These are phyloP conservation scores for Moricandia moricandioides DNA, from an alignment of 345 rosid species.

Conservation along the genomic window DNA sequence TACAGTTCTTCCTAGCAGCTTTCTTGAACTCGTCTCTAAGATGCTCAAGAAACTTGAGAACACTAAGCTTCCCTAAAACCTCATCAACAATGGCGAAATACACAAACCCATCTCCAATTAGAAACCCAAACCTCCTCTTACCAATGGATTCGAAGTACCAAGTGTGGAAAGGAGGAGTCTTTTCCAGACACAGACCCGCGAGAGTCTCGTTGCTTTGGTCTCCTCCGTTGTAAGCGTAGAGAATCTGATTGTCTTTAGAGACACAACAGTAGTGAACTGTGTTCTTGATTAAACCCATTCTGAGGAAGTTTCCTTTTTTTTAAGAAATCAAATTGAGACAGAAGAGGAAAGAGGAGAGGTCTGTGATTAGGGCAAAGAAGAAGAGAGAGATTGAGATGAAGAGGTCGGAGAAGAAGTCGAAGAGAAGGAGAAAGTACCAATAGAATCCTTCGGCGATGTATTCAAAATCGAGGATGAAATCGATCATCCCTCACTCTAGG, in stretches of 20 bases:
- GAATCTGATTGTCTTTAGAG: conserved; percentile 48
- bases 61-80: conserved; percentile 46
- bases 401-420: conserved; percentile 34
- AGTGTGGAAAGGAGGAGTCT: conserved; percentile 61
- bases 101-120: conserved; percentile 63
- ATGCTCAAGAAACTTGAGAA: conserved; percentile 63
- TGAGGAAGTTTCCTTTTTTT: not conserved
- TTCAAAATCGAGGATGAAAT: conserved; percentile 39
- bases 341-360: conserved; percentile 31
- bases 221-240: conserved; percentile 58
- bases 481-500: conserved; percentile 34
- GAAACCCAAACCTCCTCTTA: conserved; percentile 59
- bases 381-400: conserved; percentile 30
- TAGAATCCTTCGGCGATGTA: conserved; percentile 37
- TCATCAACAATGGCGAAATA: conserved; percentile 68
- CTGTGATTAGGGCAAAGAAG: conserved; percentile 28
- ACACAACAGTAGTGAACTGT: conserved; percentile 74
- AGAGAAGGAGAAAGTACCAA: conserved; percentile 37
- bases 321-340: conserved; percentile 31
- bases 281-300: conserved; percentile 62
- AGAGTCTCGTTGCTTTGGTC: conserved; percentile 53
- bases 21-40: conserved; percentile 73
- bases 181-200: conserved; percentile 61
- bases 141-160: conserved; percentile 77
- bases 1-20: conserved; percentile 48